A percentile compares a stretch with the other conserved stretches of the same genome.
phyloP scores from a whole-genome alignment of 345 rosid species.

The Eutrema heterophyllum region DNA sequence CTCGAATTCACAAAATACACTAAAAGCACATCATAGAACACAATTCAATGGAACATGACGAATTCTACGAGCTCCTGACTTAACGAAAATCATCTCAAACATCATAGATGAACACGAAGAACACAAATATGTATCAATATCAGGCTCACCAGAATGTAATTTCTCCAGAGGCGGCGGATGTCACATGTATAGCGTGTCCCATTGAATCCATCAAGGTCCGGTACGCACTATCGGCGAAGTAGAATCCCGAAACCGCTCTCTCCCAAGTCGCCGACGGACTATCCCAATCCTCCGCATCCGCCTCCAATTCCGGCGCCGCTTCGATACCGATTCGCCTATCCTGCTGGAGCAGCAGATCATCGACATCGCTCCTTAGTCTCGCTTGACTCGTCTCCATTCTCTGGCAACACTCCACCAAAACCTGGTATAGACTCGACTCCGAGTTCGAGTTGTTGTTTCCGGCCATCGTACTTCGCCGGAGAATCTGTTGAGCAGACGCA shows the following conservation, averaged over 20 bases:
- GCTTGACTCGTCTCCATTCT: constrained; percentile 58
- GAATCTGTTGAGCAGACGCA: constrained; percentile 21
- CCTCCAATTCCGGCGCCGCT: not conserved
- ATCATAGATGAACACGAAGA: not conserved
- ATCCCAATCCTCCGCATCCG: constrained; percentile 25
- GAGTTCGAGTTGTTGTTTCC: constrained; percentile 36
- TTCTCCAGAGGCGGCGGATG: constrained; percentile 46
- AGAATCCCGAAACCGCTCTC: constrained; percentile 42
- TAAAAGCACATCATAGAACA: not conserved
- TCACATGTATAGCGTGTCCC: constrained; percentile 72
- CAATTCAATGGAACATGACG: not conserved
- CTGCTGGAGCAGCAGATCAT: constrained; percentile 32
- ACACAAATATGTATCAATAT: not conserved
- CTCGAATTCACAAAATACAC: not conserved
- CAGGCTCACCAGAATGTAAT: constrained; percentile 57
- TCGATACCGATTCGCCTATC: constrained; percentile 18
- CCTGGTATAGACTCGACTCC: constrained; percentile 33
- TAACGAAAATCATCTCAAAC: not conserved
- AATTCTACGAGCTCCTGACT: not conserved
- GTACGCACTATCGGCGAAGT: constrained; percentile 44
- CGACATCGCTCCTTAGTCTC: constrained; percentile 47
- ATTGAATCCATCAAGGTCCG: constrained; percentile 65
- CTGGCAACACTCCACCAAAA: constrained; percentile 58
- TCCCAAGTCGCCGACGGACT: constrained; percentile 27
- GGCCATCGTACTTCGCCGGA: constrained; percentile 39